A percentile compares a stretch with the other conserved stretches of the same genome.
Conservation (phyloP, 441 rosid species). For the Raphanus hybrid region DNA sequence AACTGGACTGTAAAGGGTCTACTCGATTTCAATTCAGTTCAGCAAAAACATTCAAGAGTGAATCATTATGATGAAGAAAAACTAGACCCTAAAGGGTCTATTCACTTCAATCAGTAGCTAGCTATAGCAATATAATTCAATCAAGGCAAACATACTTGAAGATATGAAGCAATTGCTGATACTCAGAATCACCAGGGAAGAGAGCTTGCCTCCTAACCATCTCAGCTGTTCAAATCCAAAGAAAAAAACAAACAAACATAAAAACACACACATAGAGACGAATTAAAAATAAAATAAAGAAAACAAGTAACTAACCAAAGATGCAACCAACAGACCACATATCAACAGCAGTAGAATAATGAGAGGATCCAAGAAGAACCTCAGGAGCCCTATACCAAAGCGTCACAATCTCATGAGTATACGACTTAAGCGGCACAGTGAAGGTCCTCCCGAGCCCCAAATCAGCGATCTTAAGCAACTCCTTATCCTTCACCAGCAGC, state of each 20-base stretch:
- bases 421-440: background rate
- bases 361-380: slow-evolving; percentile 86
- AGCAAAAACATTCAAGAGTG: no score
- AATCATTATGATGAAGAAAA: no score
- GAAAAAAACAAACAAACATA: background rate
- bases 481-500: slow-evolving; percentile 81
- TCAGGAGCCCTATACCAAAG: slow-evolving; percentile 99
- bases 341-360: slow-evolving; percentile 88
- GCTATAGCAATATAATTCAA: no score
- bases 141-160: slow-evolving; percentile 57
- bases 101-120: no score
- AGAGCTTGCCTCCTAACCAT: slow-evolving; percentile 93
- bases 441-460: slow-evolving; percentile 28
- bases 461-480: slow-evolving; percentile 89
- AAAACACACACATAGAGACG: background rate
- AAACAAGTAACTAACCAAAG: slow-evolving; percentile 56
- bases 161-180: slow-evolving; percentile 94
- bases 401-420: slow-evolving; percentile 88
- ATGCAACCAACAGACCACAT: slow-evolving; percentile 99
- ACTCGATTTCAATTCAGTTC: no score
- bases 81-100: no score
- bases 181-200: slow-evolving; percentile 96
- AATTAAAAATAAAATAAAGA: background rate
- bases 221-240: slow-evolving; percentile 55
- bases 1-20: no score